Conservation (phyloP, 2,329 filamentous ascomycete genomes). For the Colletotrichum australisinense region DNA sequence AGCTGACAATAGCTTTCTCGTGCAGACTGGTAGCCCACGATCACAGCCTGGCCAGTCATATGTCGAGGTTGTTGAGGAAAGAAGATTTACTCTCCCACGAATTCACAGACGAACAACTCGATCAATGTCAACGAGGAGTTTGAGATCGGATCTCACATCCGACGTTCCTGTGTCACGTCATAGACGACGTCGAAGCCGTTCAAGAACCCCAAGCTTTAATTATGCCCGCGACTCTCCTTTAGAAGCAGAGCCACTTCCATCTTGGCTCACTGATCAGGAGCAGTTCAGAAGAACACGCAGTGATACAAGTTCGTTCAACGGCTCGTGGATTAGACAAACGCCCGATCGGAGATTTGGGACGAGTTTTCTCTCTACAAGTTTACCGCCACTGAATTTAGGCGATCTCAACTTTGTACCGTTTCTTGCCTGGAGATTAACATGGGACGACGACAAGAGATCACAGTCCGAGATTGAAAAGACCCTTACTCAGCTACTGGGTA, state of each 20-base stretch:
- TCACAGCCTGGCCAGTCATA: background rate
- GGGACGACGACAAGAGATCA: slow-evolving; percentile 4
- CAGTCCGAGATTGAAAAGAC: slow-evolving; percentile 2
- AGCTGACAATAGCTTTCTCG: background rate
- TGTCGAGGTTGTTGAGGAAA: background rate
- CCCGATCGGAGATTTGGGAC: background rate
- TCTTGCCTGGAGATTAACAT: slow-evolving; percentile 7
- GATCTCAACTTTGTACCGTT: background rate
- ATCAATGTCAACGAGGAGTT: background rate
- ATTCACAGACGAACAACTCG: background rate
- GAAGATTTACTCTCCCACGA: background rate
- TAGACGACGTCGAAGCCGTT: background rate
- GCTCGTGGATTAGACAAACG: background rate
- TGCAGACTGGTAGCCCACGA: background rate
- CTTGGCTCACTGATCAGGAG: background rate
- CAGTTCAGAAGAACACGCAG: background rate
- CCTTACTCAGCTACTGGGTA: background rate
- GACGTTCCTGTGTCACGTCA: background rate
- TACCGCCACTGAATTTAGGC: background rate
- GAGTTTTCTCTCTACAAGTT: background rate
- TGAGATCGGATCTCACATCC: background rate
- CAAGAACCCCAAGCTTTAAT: background rate
- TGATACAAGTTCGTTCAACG: background rate
- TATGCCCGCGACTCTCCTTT: background rate
- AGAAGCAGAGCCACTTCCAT: background rate